Conservation (phyloP, 2,329 filamentous ascomycete genomes). For the Calonectria leucothoes region DNA sequence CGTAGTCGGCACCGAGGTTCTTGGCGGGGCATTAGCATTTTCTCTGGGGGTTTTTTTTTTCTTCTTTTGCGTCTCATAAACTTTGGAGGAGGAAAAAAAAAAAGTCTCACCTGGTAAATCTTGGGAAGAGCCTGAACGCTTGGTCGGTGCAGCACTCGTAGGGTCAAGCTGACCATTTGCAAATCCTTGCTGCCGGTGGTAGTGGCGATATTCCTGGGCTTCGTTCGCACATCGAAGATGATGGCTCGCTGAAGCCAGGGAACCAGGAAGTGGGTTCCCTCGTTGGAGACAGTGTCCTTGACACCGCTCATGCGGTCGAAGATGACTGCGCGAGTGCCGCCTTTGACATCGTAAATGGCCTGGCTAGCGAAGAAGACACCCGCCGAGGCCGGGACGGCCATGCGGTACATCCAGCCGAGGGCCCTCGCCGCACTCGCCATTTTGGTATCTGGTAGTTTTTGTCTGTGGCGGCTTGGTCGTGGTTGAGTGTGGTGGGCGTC, state of each 20-base stretch:
- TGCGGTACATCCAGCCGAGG: constrained; percentile 72
- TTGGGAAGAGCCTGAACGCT: constrained; percentile 93
- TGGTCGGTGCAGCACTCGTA: constrained; percentile 93
- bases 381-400: constrained; percentile 79
- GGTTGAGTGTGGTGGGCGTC: constrained; percentile 15
- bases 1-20: constrained; percentile 98
- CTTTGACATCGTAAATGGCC: constrained; percentile 96
- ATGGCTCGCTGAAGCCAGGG: constrained; percentile 97
- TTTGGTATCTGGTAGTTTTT: constrained; percentile 26
- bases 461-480: not conserved
- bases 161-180: constrained; percentile 99
- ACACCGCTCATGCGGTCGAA: constrained; percentile 95
- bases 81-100: not conserved
- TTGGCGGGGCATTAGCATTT: constrained; percentile 51
- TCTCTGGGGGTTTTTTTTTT: not conserved
- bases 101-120: constrained; percentile 89
- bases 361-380: constrained; percentile 77
- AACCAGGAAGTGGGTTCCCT: constrained; percentile 96
- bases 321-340: constrained; percentile 94
- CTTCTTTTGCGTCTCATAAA: not conserved
- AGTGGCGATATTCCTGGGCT: constrained; percentile 96
- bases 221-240: constrained; percentile 96
- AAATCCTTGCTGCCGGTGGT: constrained; percentile 98
- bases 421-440: constrained; percentile 69
- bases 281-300: constrained; percentile 90